A percentile compares a stretch with the other conserved stretches of the same genome.
These are phyloP conservation scores for Didymella arachidicola DNA, from an alignment of 2,329 filamentous ascomycete genomes.

Conservation along the genomic window DNA sequence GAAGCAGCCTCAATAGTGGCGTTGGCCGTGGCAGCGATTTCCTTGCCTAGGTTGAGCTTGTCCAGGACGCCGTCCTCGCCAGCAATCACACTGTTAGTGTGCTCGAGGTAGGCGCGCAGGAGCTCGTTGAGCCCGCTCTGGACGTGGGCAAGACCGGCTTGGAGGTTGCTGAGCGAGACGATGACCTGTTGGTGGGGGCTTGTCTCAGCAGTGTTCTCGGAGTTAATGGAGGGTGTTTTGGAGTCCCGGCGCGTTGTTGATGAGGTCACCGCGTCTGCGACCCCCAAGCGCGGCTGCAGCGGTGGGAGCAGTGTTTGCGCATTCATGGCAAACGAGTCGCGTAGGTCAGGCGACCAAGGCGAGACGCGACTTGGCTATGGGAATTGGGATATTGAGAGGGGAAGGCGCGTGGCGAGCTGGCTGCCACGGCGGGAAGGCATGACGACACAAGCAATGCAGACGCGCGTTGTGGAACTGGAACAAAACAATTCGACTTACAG, in stretches of 20 bases:
- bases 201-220: conserved; percentile 16
- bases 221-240: conserved; percentile 1
- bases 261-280: background rate
- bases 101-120: conserved; percentile 83
- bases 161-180: conserved; percentile 78
- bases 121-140: conserved; percentile 74
- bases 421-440: conserved; percentile 1
- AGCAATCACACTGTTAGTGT: conserved; percentile 80
- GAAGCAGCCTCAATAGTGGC: conserved; percentile 41
- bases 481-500: conserved; percentile 65
- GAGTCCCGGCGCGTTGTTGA: conserved; percentile 14
- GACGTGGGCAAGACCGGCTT: conserved; percentile 59
- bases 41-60: conserved; percentile 54
- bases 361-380: conserved; percentile 5
- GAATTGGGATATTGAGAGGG: conserved; percentile 12
- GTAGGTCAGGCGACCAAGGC: conserved; percentile 32
- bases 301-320: conserved; percentile 13
- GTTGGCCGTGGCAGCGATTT: conserved; percentile 48
- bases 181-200: conserved; percentile 65
- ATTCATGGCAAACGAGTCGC: conserved; percentile 31
- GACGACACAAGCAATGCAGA: conserved; percentile 9
- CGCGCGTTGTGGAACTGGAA: conserved; percentile 17
- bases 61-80: conserved; percentile 48
- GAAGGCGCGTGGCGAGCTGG: conserved; percentile 13
- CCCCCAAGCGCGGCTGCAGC: conserved; percentile 14